Evolutionary conservation across 73 alveolate species (phyloP).

Genomic region (Halteria grandinella): DNA sequence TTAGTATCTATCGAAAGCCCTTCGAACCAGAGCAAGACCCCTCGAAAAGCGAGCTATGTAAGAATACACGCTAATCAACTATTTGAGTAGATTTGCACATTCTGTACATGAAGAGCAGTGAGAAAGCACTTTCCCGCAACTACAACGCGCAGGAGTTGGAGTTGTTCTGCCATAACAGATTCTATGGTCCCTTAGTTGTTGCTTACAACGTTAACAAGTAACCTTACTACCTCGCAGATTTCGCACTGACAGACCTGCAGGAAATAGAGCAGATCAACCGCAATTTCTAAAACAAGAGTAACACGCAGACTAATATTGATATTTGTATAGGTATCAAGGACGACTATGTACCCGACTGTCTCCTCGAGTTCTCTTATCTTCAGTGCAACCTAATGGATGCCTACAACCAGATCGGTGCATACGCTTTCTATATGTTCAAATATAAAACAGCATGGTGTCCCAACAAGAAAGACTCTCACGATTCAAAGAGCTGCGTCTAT

Average conservation of each 20-base stretch:
- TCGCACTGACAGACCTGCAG: constrained; percentile 12
- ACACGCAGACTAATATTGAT: too few species aligned
- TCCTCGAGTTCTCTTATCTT: constrained; percentile 13
- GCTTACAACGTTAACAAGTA: constrained; percentile 46
- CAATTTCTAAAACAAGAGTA: constrained; percentile 44
- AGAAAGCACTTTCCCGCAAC: constrained; percentile 55
- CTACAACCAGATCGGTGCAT: neutral
- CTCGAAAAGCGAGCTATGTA: constrained; percentile 37
- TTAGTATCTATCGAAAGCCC: constrained; percentile 42
- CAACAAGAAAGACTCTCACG: constrained; percentile 58
- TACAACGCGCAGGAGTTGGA: constrained; percentile 56
- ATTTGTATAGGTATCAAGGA: constrained; percentile 51
- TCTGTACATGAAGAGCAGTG: constrained; percentile 59
- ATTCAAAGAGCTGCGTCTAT: constrained; percentile 64
- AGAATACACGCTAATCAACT: too few species aligned
- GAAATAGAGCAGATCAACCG: constrained; percentile 22
- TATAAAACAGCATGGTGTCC: constrained; percentile 71
- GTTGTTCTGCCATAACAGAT: constrained; percentile 58
- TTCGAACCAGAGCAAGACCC: constrained; percentile 41
- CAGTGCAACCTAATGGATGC: neutral
- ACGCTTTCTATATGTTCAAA: constrained; percentile 65
- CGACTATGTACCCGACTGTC: constrained; percentile 52
- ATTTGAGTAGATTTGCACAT: constrained; percentile 53
- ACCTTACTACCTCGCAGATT: constrained; percentile 47
- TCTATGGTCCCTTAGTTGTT: constrained; percentile 69